Conservation (phyloP, 1,284 basidiomycete species). For the Trichosporon asahii region DNA sequence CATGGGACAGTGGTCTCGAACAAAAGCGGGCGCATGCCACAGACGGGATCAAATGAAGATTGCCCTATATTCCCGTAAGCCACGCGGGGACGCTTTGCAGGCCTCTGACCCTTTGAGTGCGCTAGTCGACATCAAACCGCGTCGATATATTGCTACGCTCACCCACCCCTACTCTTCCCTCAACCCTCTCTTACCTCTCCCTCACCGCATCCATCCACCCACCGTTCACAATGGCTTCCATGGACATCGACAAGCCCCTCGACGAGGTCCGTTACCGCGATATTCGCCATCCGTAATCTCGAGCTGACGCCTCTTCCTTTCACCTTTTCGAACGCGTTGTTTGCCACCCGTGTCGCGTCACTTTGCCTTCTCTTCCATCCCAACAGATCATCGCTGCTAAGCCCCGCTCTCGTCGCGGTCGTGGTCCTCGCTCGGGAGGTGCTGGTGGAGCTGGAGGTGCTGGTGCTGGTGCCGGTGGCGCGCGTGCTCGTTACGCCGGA, state of each 20-base stretch:
- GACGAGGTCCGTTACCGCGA: slow-evolving; percentile 65
- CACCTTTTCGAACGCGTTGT: background rate
- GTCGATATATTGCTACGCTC: background rate
- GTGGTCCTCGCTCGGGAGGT: slow-evolving; percentile 55
- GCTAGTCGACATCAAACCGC: background rate
- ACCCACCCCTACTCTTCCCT: background rate
- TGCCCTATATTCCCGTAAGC: background rate
- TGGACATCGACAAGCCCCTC: slow-evolving; percentile 72
- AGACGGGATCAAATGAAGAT: background rate
- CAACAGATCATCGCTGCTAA: slow-evolving; percentile 70
- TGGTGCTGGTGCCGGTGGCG: slow-evolving; percentile 40
- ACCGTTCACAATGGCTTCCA: slow-evolving; percentile 41
- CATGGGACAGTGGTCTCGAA: background rate
- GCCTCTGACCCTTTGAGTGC: background rate
- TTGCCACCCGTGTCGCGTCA: slow-evolving; percentile 12
- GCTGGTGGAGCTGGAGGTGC: slow-evolving; percentile 47
- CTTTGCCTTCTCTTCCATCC: background rate
- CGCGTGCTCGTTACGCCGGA: slow-evolving; percentile 57
- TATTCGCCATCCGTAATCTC: background rate
- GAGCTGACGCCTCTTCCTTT: slow-evolving; percentile 8
- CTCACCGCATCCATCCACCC: slow-evolving; percentile 14
- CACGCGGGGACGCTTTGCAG: background rate
- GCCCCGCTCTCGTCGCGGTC: slow-evolving; percentile 47
- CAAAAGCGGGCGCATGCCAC: background rate
- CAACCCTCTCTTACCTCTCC: background rate